Conservation (phyloP, 768 basidiomycete genomes). For the Fistulinella prunicolor region DNA sequence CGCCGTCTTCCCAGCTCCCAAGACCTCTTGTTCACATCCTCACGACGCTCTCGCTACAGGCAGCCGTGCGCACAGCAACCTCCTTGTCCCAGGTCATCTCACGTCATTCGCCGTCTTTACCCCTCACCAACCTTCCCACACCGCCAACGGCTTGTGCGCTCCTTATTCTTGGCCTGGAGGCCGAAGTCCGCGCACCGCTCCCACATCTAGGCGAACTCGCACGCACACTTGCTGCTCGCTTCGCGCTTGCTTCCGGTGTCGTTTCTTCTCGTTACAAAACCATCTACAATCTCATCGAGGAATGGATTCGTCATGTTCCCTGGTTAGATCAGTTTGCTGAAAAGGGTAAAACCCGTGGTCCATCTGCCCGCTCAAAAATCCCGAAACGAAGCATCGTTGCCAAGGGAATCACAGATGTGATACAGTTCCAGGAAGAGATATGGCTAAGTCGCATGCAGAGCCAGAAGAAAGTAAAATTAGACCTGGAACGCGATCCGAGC, state of each 20-base stretch:
- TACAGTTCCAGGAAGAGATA: constrained; percentile 65
- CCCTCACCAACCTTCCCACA: constrained; percentile 41
- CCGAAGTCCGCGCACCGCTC: constrained; percentile 51
- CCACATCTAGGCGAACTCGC: constrained; percentile 56
- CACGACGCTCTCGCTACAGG: constrained; percentile 39
- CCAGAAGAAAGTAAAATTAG: constrained; percentile 35
- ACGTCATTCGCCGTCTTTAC: constrained; percentile 38
- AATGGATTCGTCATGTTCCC: constrained; percentile 62
- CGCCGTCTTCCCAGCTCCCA: constrained; percentile 29
- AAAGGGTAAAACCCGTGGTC: constrained; percentile 31
- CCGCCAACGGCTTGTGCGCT: constrained; percentile 63
- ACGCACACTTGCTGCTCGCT: constrained; percentile 50
- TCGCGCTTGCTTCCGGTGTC: constrained; percentile 48
- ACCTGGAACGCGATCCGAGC: constrained; percentile 36
- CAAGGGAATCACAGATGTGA: constrained; percentile 63
- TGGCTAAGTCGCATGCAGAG: constrained; percentile 43
- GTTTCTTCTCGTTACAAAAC: constrained; percentile 70
- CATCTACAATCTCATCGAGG: constrained; percentile 57
- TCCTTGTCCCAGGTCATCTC: constrained; percentile 42
- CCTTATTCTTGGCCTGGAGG: constrained; percentile 69
- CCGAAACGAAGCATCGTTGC: constrained; percentile 65
- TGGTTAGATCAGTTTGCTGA: constrained; percentile 63
- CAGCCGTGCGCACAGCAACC: constrained; percentile 42
- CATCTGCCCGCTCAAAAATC: constrained; percentile 53
- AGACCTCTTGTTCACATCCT: constrained; percentile 36